These are phyloP conservation scores for Fusarium acutatum DNA, from an alignment of 2,329 filamentous ascomycete genomes.

Conservation along the genomic window DNA sequence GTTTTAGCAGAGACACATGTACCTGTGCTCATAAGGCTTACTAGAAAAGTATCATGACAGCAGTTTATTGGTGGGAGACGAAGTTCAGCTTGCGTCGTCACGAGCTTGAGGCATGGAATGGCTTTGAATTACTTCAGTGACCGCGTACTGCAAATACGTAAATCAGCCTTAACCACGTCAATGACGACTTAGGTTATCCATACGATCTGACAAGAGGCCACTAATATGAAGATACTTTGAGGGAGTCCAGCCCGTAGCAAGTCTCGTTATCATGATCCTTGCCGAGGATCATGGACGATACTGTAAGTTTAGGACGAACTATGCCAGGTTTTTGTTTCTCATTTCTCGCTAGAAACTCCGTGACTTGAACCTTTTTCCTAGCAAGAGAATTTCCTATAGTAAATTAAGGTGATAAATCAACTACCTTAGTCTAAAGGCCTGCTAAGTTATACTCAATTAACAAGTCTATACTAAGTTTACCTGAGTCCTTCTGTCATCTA, in stretches of 20 bases:
- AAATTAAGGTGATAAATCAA: too few species aligned
- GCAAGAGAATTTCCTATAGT: too few species aligned
- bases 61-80: constrained; percentile 5
- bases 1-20: constrained; percentile 1
- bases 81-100: constrained; percentile 27
- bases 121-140: constrained; percentile 13
- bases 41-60: constrained; percentile 6
- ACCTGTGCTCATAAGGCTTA: constrained; percentile 3
- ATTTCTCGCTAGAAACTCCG: neutral
- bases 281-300: neutral
- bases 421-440: too few species aligned
- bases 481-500: too few species aligned
- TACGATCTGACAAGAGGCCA: neutral
- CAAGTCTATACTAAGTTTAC: too few species aligned
- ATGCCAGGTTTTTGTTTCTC: neutral
- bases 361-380: too few species aligned
- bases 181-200: neutral
- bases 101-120: neutral
- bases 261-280: neutral
- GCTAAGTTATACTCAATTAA: too few species aligned
- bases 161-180: constrained; percentile 5
- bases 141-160: constrained; percentile 27
- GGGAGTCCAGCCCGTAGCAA: too few species aligned
- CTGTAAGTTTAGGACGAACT: neutral
- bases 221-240: neutral